Conservation (phyloP, 2,329 filamentous ascomycete species). For the Aspergillus costaricaensis region DNA sequence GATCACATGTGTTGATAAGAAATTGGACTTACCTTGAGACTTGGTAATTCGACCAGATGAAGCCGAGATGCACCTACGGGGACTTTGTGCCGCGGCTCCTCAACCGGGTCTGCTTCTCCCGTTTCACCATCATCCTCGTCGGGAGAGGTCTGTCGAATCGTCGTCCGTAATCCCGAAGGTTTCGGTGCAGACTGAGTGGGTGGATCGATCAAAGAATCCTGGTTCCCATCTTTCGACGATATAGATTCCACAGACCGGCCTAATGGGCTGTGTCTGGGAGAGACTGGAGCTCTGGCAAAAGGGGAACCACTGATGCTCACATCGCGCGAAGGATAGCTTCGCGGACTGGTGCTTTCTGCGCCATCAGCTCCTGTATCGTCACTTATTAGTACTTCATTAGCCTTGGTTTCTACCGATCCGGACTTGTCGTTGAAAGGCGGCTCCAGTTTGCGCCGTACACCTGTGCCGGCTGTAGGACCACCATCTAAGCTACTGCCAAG, state of each 20-base stretch:
- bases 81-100: constrained; percentile 57
- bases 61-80: constrained; percentile 87
- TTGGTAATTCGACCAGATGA: constrained; percentile 82
- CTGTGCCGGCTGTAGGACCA: constrained; percentile 10
- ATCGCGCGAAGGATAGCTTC: constrained; percentile 30
- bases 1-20: neutral
- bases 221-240: constrained; percentile 24
- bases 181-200: constrained; percentile 24
- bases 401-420: constrained; percentile 32
- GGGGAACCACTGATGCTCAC: constrained; percentile 52
- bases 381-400: constrained; percentile 26
- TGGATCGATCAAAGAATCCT: constrained; percentile 21
- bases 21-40: constrained; percentile 50
- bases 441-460: constrained; percentile 33
- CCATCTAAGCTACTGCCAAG: constrained; percentile 20
- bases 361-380: constrained; percentile 29
- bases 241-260: constrained; percentile 34
- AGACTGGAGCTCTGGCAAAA: constrained; percentile 47
- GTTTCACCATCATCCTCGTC: constrained; percentile 16
- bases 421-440: constrained; percentile 32
- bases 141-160: constrained; percentile 24
- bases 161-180: constrained; percentile 31
- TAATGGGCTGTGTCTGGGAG: constrained; percentile 31
- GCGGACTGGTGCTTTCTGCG: constrained; percentile 25
- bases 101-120: constrained; percentile 27